Evolutionary conservation across 225 moss, liverwort and hornwort species (phyloP).

Genomic region (Marchantia paleacea): DNA sequence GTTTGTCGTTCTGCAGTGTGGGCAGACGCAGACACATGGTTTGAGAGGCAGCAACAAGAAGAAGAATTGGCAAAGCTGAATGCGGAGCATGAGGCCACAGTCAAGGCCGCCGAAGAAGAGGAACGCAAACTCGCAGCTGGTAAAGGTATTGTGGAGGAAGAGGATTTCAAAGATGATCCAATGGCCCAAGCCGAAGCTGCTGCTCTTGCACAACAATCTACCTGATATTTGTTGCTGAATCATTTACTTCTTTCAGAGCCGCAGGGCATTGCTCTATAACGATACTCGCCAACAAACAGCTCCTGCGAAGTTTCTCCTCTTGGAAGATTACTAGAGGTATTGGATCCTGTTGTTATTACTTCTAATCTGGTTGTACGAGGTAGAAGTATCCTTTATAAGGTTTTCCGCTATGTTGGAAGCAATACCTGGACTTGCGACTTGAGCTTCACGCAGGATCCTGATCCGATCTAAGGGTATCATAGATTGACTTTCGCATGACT

Average conservation of each 20-base stretch:
- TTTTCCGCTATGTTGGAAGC: too few species aligned
- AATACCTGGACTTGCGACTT: too few species aligned
- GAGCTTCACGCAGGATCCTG: too few species aligned
- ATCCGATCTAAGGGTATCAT: too few species aligned
- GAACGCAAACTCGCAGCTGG: slow-evolving; percentile 55
- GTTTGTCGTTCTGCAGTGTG: slow-evolving; percentile 54
- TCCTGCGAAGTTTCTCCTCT: too few species aligned
- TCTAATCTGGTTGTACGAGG: too few species aligned
- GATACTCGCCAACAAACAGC: too few species aligned
- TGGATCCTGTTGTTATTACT: too few species aligned
- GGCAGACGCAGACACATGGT: slow-evolving; percentile 99
- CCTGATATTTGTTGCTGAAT: neutral
- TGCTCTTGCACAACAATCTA: slow-evolving; percentile 45
- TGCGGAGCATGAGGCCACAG: slow-evolving; percentile 82
- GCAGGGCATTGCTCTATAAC: neutral
- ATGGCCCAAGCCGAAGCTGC: slow-evolving; percentile 82
- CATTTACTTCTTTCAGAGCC: neutral
- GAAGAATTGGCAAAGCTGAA: slow-evolving; percentile 83
- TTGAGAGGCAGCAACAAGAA: slow-evolving; percentile 96
- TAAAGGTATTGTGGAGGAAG: slow-evolving; percentile 63
- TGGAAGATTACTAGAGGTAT: too few species aligned
- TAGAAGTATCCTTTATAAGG: too few species aligned
- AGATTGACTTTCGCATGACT: too few species aligned
- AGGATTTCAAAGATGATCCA: slow-evolving; percentile 55
- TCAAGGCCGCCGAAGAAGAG: slow-evolving; percentile 84